phyloP scores from a whole-genome alignment of 108 stramenopile genomes.

The Mayamaea pseudoterrestris region DNA sequence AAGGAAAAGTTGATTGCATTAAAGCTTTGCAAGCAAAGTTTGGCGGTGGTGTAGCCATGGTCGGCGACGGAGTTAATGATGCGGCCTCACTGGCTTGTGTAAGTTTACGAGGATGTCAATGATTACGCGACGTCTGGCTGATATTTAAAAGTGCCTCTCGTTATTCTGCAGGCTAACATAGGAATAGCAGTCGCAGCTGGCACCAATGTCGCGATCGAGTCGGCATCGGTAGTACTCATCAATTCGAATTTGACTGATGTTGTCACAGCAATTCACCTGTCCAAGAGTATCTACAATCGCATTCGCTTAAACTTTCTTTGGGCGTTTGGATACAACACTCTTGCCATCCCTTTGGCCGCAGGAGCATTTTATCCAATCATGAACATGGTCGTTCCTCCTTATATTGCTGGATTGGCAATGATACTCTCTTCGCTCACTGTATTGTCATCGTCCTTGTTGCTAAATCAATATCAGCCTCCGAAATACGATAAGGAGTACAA shows the following conservation, averaged over 20 bases:
- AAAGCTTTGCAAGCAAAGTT: conserved; percentile 45
- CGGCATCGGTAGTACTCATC: conserved; percentile 91
- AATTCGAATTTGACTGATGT: conserved; percentile 78
- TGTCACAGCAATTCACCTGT: conserved; percentile 80
- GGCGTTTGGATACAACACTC: conserved; percentile 91
- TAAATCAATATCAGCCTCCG: conserved; percentile 64
- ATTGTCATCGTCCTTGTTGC: conserved; percentile 59
- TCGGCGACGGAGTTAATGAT: conserved; percentile 98
- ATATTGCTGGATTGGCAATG: conserved; percentile 90
- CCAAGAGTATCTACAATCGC: conserved; percentile 75
- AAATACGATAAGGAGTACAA: no score
- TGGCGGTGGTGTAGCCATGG: conserved; percentile 80
- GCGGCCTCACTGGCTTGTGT: no score
- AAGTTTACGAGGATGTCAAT: no score
- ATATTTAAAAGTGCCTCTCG: conserved; percentile 82
- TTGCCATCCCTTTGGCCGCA: conserved; percentile 92
- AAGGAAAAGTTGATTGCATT: conserved; percentile 62
- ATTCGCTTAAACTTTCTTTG: conserved; percentile 51
- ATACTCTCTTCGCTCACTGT: conserved; percentile 86
- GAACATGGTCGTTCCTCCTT: conserved; percentile 73
- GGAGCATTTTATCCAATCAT: conserved; percentile 88
- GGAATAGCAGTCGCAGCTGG: conserved; percentile 96
- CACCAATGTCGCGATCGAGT: conserved; percentile 92
- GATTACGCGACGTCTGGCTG: no score
- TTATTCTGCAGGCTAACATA: conserved; percentile 87